Evolutionary conservation across 75 land plant genomes (phyloP).

Genomic region (Sequoiadendron giganteum): DNA sequence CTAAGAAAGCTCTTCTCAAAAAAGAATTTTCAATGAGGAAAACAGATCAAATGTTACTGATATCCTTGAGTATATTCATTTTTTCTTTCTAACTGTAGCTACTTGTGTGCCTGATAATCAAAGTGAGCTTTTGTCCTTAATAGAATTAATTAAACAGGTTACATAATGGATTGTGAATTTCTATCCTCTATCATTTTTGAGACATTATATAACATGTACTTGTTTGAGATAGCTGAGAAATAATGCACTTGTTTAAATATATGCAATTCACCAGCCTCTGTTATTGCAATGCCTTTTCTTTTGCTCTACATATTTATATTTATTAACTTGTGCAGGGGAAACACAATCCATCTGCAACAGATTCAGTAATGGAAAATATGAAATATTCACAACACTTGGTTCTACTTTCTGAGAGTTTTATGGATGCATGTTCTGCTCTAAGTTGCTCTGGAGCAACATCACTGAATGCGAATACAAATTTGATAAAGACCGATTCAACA

Average conservation of each 20-base stretch:
- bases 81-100: not conserved
- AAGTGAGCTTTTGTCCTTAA: not conserved
- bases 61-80: not conserved
- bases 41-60: not conserved
- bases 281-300: not conserved
- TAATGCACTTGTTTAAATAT: not conserved
- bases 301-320: not conserved
- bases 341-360: slow-evolving; percentile 61
- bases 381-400: slow-evolving; percentile 75
- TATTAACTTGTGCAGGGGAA: slow-evolving; percentile 48
- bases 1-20: not conserved
- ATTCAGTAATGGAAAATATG: slow-evolving; percentile 53
- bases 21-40: not conserved
- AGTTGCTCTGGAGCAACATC: slow-evolving; percentile 44
- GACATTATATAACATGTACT: not conserved
- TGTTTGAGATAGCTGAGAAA: not conserved
- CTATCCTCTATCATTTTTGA: not conserved
- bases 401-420: slow-evolving; percentile 77
- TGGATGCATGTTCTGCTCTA: slow-evolving; percentile 77
- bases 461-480: slow-evolving; percentile 28
- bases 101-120: not conserved
- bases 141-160: not conserved
- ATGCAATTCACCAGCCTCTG: slow-evolving; percentile 1
- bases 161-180: not conserved
- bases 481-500: slow-evolving; percentile 55